phyloP scores from a whole-genome alignment of 2,329 filamentous ascomycete genomes.

The Colletotrichum musicola region DNA sequence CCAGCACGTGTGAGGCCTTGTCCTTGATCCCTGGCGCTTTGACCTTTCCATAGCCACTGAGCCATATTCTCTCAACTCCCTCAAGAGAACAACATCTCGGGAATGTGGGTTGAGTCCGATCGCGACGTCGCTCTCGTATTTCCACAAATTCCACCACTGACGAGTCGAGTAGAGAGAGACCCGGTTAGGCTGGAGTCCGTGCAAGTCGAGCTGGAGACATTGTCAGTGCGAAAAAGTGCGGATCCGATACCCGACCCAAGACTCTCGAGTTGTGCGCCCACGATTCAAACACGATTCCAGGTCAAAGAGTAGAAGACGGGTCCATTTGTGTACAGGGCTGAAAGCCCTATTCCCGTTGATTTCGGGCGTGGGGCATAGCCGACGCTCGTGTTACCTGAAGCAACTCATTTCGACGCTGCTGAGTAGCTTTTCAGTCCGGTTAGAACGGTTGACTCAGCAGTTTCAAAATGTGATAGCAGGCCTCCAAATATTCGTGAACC shows the following conservation, averaged over 20 bases:
- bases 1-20: conserved; percentile 16
- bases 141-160: neutral
- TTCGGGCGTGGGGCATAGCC: neutral
- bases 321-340: no score
- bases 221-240: conserved; percentile 32
- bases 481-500: neutral
- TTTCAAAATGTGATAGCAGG: neutral
- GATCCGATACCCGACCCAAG: conserved; percentile 37
- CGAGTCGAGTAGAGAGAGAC: neutral
- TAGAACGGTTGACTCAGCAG: neutral
- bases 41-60: neutral
- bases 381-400: neutral
- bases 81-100: neutral
- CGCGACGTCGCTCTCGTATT: conserved; percentile 15
- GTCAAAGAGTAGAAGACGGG: no score
- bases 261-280: neutral
- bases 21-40: conserved; percentile 18
- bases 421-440: neutral
- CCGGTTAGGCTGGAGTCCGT: neutral
- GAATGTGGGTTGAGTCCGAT: conserved; percentile 18
- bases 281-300: neutral
- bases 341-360: no score
- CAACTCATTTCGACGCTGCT: neutral
- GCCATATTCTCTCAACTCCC: neutral
- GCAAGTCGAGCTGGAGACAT: neutral